Percentiles rank a stretch among this genome's conserved stretches.
Conservation (phyloP, 345 rosid species). For the Excoecaria agallocha region DNA sequence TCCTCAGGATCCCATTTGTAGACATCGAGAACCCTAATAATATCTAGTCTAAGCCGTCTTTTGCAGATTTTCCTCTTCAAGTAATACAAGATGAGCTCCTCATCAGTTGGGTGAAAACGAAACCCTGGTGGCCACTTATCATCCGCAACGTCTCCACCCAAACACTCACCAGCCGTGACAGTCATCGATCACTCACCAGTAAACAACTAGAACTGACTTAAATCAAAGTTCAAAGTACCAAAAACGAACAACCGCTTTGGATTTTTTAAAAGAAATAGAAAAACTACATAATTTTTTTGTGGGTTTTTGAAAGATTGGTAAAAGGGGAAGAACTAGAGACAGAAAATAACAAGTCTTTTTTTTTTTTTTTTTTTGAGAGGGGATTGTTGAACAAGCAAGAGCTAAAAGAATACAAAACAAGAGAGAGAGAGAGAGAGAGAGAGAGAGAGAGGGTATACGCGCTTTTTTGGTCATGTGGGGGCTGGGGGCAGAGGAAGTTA, state of each 20-base stretch:
- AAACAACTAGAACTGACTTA: background rate
- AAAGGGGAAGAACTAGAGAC: too few species aligned
- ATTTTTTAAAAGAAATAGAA: background rate
- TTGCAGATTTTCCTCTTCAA: conserved; percentile 79
- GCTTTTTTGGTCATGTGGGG: too few species aligned
- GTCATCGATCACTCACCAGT: conserved; percentile 21
- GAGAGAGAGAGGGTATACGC: too few species aligned
- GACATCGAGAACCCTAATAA: conserved; percentile 73
- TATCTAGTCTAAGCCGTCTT: conserved; percentile 46
- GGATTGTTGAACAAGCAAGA: conserved; percentile 11
- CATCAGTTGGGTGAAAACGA: conserved; percentile 92
- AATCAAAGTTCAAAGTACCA: background rate
- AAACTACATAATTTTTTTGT: background rate
- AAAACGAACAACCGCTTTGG: too few species aligned
- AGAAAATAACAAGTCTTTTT: background rate
- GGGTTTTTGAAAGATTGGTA: background rate
- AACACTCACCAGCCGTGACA: conserved; percentile 21
- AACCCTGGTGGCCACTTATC: conserved; percentile 86
- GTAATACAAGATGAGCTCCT: conserved; percentile 72
- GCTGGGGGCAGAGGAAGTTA: background rate
- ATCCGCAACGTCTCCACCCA: conserved; percentile 27
- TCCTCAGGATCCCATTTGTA: conserved; percentile 96
- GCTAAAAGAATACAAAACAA: too few species aligned
- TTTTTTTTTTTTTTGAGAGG: background rate
- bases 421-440: too few species aligned